A percentile compares a stretch with the other conserved stretches of the same genome.
Conservation (phyloP, 1,139 yeast genomes). For the Hemisphaericaspora subhashii region DNA sequence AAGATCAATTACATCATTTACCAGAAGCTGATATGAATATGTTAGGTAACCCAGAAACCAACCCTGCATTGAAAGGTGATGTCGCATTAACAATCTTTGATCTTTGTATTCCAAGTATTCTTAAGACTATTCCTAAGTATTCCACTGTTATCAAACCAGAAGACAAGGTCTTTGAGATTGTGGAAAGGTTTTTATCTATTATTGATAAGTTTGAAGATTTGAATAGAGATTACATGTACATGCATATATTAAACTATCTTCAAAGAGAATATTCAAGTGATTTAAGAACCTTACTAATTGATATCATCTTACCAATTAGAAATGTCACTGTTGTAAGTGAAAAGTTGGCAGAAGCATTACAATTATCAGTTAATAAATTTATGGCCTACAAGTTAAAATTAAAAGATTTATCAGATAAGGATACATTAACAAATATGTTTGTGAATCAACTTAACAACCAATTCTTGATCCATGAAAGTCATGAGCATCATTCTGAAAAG, state of each 20-base stretch:
- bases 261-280: conserved; percentile 37
- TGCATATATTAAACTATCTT: conserved; percentile 61
- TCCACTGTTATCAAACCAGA: conserved; percentile 26
- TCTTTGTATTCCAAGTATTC: conserved; percentile 57
- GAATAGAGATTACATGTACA: conserved; percentile 65
- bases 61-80: conserved; percentile 90
- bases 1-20: conserved; percentile 63
- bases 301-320: conserved; percentile 69
- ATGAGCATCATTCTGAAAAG: conserved; percentile 21
- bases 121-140: conserved; percentile 30
- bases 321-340: conserved; percentile 37
- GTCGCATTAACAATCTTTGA: conserved; percentile 83
- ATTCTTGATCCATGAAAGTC: conserved; percentile 21
- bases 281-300: conserved; percentile 49
- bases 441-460: conserved; percentile 37
- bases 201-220: conserved; percentile 69
- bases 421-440: conserved; percentile 46
- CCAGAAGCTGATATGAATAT: conserved; percentile 89
- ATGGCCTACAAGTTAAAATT: conserved; percentile 56
- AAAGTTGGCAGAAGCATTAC: conserved; percentile 59
- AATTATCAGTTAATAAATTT: conserved; percentile 70
- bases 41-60: conserved; percentile 81
- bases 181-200: conserved; percentile 49
- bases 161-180: conserved; percentile 44
- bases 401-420: conserved; percentile 31